Base-by-base conservation (phyloP, 2,329 filamentous ascomycete species). In the Venturia aucupariae region DNA sequence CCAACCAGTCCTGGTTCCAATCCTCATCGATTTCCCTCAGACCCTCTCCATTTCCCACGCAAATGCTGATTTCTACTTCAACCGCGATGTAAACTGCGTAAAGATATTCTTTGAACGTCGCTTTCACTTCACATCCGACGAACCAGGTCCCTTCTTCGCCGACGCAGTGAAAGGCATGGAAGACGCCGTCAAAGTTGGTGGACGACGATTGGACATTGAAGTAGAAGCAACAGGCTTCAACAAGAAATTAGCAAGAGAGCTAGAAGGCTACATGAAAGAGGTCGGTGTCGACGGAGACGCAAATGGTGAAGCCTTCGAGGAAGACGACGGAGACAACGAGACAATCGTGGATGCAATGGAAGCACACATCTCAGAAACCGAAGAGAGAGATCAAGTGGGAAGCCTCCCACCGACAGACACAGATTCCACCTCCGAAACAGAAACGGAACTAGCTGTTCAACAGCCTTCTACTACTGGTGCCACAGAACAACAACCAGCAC, bases 61-160 rank as follows among this genome's bases (percentile, higher is more conserved):
- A 42, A 97, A 99, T 72, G 95, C 94, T 22, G 89, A 96, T 73
- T 95, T 92, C 84, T 97, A 99, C 77, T 99, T 99, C 75, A 90
- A 97, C 73, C 87, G 94, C 68, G 94, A 99, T 71, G 92, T 99
- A 17, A 86, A 90, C 67, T 99, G 95, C 76, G 88, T 99, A 71
- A 97, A 97, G 78, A 86, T 90, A 39, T 99, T 96, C 75, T 99
- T 99, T 73, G 83, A 90, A 72, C 83, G 92, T 27, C 86, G 91
- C 38, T 99, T 96, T 75, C 87, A 91, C 69, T 99, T 97, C 73
- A 86, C 86, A 3, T 88, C 87, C 73, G 89, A 92, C 46, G 85
- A 88, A 67, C 85, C 87, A 0, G 95, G 94, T 0, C 95, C 94
- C 0, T 90, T 89, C 74, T 97, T 92, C 77, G 85, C 86, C 61